phyloP scores from a whole-genome alignment of 345 rosid genomes.

The Ceriops zippeliana region DNA sequence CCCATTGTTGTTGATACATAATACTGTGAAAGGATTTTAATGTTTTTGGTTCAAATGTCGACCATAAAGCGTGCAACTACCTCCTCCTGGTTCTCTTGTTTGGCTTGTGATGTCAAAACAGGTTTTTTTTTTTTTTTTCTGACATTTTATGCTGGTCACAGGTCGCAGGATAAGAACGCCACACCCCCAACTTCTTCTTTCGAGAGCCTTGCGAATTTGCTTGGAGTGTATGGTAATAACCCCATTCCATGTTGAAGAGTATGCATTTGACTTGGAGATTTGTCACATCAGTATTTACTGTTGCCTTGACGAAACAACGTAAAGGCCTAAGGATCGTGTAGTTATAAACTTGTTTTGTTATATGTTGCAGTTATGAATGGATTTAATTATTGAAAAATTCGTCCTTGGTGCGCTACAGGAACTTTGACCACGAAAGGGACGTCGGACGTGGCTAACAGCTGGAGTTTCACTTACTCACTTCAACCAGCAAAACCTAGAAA shows the following conservation, averaged over 20 bases:
- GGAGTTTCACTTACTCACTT: conserved; percentile 3
- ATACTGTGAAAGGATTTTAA: too few species aligned
- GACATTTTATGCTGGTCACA: conserved; percentile 2
- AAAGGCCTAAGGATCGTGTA: neutral
- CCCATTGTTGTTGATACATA: too few species aligned
- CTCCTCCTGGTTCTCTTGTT: neutral
- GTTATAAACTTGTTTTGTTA: neutral
- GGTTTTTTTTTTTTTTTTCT: too few species aligned
- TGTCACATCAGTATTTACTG: too few species aligned
- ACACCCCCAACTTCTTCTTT: neutral
- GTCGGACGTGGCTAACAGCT: conserved; percentile 16
- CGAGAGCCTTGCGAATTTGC: neutral
- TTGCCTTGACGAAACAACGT: too few species aligned
- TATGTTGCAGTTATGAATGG: neutral
- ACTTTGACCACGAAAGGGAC: neutral
- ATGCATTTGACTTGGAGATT: neutral
- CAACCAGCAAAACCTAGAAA: neutral
- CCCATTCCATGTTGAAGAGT: neutral
- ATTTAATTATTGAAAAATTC: neutral
- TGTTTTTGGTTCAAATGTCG: neutral
- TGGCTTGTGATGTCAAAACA: neutral
- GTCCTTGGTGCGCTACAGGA: neutral
- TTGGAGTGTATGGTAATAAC: neutral
- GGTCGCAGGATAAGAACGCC: conserved; percentile 17
- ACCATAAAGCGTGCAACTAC: neutral